These are phyloP conservation scores for Akanthomyces dipterigenus DNA, from an alignment of 2,329 filamentous ascomycete genomes.

Conservation along the genomic window DNA sequence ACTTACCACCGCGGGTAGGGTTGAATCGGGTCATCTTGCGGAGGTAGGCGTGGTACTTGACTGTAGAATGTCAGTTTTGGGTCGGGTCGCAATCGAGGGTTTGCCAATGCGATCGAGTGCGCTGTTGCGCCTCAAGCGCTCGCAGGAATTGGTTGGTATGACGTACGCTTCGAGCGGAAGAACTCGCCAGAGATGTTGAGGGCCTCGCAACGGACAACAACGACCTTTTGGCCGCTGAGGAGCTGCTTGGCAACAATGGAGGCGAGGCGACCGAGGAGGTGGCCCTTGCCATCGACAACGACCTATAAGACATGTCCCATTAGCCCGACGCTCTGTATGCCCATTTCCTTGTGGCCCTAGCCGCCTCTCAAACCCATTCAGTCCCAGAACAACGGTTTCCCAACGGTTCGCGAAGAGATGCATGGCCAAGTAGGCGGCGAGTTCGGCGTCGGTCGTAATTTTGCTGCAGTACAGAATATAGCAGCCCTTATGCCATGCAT, in stretches of 20 bases:
- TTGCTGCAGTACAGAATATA: background rate
- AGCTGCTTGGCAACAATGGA: constrained; percentile 98
- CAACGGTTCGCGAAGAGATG: background rate
- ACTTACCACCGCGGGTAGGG: constrained; percentile 93
- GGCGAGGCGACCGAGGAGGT: constrained; percentile 98
- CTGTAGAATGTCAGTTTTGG: constrained; percentile 54
- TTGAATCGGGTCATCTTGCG: constrained; percentile 99
- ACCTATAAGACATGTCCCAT: constrained; percentile 49
- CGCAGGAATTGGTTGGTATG: background rate
- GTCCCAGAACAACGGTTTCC: background rate
- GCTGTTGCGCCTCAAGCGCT: background rate
- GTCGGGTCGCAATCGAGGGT: background rate
- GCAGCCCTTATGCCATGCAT: background rate
- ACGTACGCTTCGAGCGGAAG: constrained; percentile 99
- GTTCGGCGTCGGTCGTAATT: background rate
- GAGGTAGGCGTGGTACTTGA: constrained; percentile 99
- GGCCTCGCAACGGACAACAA: constrained; percentile 96
- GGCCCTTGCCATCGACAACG: constrained; percentile 99
- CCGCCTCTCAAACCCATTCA: background rate
- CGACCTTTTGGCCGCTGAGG: constrained; percentile 98
- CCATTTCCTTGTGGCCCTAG: background rate
- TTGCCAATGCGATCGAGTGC: constrained; percentile 17
- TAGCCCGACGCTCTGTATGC: constrained; percentile 16
- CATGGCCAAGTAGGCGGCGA: background rate
- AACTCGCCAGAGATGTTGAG: constrained; percentile 99